Base-by-base conservation (phyloP, 2,329 filamentous ascomycete species). In the Calonectria multiphialidica region DNA sequence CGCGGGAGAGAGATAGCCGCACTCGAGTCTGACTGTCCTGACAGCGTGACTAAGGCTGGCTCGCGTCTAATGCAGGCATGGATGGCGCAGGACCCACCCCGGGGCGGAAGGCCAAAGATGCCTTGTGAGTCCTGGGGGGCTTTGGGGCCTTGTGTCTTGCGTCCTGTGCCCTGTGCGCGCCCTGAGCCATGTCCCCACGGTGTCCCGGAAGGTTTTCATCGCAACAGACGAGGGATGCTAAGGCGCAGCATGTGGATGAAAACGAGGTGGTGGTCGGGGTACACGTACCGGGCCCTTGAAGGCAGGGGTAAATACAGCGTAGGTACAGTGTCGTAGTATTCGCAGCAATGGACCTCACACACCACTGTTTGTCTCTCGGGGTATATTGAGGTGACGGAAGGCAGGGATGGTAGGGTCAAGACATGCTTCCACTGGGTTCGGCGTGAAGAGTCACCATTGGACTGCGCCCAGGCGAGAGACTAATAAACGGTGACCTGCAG, bases 1-100 rank as follows among this genome's bases (percentile, higher is more conserved):
- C 75, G 74, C 68, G 72, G 77, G 74, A 67, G 44, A 76, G 72
- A 73, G 74, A 79, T 79, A 79, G 78, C 77, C 78, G 78, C 78
- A 78, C 68, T 76, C 67, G 64, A 73, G 76, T 81, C 80, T 81
- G 79, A 81, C 80, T 76, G 79, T 81, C 76, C 68, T 75, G 74
- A 80, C 79, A 80, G 79, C n/a, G 75, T 80, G 80, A 82, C 78
- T 73, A 74, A 77, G 75, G 75, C 79, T 76, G 74, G 72, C 75
- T 47, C 63, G 74, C 74, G 76, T 79, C 78, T 77, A 77, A 79
- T 79, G 77, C 79, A 81, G 77, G 78, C 75, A 74, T 76, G 75
- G 74, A 78, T 74, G 75, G 77, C 76, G 74, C 67, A 77, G 68
- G 78, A 70, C 74, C 77, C 72, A 77, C 74, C 66, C 47, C 16